These are phyloP conservation scores for Westerdykella sp. DNA, from an alignment of 2,329 filamentous ascomycete species.

Conservation along the genomic window DNA sequence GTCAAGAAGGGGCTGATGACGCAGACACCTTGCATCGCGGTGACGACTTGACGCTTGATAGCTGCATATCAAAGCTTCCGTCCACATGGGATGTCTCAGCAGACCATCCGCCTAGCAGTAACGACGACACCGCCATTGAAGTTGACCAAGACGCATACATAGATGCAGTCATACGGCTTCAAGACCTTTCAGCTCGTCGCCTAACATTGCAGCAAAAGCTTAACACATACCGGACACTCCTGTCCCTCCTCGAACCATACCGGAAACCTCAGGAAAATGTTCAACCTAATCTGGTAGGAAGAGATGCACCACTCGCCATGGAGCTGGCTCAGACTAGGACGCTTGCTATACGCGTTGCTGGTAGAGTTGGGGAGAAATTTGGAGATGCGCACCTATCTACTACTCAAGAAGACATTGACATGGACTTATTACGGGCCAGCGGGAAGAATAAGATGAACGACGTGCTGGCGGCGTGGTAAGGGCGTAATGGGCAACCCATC, in stretches of 20 bases:
- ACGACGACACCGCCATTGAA: conserved; percentile 4
- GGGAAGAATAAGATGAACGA: no score
- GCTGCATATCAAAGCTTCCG: conserved; percentile 29
- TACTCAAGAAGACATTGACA: not conserved
- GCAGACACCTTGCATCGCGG: conserved; percentile 23
- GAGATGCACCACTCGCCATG: conserved; percentile 57
- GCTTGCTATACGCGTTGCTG: conserved; percentile 41
- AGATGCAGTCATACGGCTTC: conserved; percentile 42
- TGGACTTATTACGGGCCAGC: no score
- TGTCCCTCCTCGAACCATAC: conserved; percentile 49
- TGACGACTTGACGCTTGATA: conserved; percentile 31
- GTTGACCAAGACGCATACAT: conserved; percentile 29
- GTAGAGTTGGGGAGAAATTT: conserved; percentile 27
- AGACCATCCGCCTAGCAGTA: conserved; percentile 7
- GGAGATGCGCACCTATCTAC: conserved; percentile 1
- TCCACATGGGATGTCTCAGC: conserved; percentile 21
- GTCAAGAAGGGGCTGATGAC: conserved; percentile 15
- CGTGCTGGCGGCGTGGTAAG: no score
- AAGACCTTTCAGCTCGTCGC: conserved; percentile 45
- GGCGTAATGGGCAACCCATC: no score
- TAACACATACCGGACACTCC: conserved; percentile 45
- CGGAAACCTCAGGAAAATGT: conserved; percentile 42
- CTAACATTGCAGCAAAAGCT: conserved; percentile 44
- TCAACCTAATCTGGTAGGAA: conserved; percentile 62
- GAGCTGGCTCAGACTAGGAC: conserved; percentile 63